Evolutionary conservation across 176 grass and related monocot genomes (phyloP).

Genomic region (Microstegium vimineum): DNA sequence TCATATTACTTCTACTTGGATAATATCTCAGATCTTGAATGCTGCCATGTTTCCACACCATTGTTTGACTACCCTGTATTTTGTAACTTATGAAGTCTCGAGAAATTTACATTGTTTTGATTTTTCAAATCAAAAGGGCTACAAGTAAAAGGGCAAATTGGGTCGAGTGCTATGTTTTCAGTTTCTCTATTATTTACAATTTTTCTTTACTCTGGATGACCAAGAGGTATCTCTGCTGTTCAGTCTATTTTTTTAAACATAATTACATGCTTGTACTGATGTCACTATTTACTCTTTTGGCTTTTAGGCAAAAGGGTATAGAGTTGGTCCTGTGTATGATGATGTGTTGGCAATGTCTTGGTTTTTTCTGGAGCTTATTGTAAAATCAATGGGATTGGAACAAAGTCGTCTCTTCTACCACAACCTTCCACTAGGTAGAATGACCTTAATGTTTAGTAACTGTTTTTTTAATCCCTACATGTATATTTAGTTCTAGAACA

Average conservation of each 20-base stretch:
- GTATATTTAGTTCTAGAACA: constrained; percentile 10
- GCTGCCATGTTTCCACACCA: background rate
- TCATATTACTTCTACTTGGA: background rate
- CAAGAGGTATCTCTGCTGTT: constrained; percentile 8
- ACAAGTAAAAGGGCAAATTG: background rate
- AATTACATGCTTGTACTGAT: constrained; percentile 11
- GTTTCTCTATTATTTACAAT: background rate
- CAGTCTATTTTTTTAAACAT: background rate
- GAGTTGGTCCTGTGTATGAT: constrained; percentile 99
- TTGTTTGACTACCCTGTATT: background rate
- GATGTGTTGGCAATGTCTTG: constrained; percentile 99
- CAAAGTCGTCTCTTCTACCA: constrained; percentile 89
- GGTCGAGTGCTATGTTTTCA: background rate
- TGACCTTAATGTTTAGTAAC: background rate
- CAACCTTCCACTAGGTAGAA: constrained; percentile 85
- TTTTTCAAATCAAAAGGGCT: background rate
- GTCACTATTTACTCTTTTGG: constrained; percentile 24
- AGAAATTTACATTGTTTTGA: background rate
- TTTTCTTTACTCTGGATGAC: constrained; percentile 17
- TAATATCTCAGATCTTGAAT: constrained; percentile 8
- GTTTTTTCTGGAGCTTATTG: constrained; percentile 99
- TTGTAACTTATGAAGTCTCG: background rate
- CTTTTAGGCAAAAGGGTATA: constrained; percentile 96
- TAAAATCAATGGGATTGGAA: constrained; percentile 97
- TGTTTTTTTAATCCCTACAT: constrained; percentile 7